Evolutionary conservation across 345 rosid species (phyloP).

Genomic region (Xanthoceras sorbifolium): DNA sequence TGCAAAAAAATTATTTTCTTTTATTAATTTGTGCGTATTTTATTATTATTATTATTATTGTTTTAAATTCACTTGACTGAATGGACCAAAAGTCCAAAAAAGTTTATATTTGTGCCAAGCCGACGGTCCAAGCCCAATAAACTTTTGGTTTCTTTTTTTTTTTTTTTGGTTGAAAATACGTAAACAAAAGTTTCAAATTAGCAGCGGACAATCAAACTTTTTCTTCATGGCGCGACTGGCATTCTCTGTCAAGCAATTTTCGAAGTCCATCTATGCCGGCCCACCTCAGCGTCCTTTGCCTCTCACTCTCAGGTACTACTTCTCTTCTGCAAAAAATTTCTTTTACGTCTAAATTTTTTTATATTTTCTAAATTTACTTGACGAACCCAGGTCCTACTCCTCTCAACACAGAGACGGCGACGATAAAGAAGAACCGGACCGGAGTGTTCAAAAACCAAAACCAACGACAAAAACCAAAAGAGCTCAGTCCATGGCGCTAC

Average conservation of each 20-base stretch:
- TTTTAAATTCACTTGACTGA: too few species aligned
- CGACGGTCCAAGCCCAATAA: too few species aligned
- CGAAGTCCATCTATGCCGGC: not conserved
- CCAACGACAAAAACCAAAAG: constrained; percentile 43
- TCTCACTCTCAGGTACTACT: not conserved
- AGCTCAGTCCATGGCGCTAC: constrained; percentile 53
- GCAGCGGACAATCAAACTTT: not conserved
- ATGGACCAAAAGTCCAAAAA: too few species aligned
- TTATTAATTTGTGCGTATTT: too few species aligned
- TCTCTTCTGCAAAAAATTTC: not conserved
- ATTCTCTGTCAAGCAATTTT: not conserved
- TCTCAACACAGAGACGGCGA: not conserved
- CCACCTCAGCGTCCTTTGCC: not conserved
- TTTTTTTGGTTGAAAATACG: too few species aligned
- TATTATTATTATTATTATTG: too few species aligned
- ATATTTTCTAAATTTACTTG: not conserved
- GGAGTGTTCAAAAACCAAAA: constrained; percentile 10
- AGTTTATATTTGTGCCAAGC: too few species aligned
- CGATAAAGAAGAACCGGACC: constrained; percentile 1
- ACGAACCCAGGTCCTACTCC: constrained; percentile 22
- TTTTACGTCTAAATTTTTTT: too few species aligned
- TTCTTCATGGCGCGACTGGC: not conserved
- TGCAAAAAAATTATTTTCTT: too few species aligned
- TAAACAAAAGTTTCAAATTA: too few species aligned
- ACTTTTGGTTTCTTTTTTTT: too few species aligned